Conservation (phyloP, 371 early-diverging fungal species). For the Smittium mucronatum region DNA sequence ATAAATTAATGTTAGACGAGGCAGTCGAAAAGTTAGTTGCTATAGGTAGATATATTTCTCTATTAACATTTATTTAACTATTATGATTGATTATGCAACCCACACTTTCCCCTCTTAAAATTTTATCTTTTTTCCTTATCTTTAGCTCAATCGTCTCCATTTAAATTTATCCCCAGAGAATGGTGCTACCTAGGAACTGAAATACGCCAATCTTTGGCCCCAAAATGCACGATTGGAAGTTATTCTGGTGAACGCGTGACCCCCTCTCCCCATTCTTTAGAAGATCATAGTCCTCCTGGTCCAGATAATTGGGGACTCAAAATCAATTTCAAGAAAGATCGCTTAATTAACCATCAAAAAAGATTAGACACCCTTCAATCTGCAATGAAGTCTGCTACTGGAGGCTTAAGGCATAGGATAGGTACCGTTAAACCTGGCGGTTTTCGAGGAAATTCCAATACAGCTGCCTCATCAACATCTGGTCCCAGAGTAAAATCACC, state of each 20-base stretch:
- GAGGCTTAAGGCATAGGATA: background rate
- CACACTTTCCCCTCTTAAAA: too few species aligned
- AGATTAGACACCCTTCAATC: background rate
- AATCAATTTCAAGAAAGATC: background rate
- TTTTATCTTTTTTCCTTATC: background rate
- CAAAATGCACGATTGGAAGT: conserved; percentile 8
- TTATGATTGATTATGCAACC: too few species aligned
- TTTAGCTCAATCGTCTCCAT: background rate
- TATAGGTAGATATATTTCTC: background rate
- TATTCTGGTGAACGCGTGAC: background rate
- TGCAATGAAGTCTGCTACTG: conserved; percentile 1
- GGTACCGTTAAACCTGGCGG: background rate
- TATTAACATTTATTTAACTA: too few species aligned
- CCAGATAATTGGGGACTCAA: conserved; percentile 10
- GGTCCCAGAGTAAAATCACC: background rate
- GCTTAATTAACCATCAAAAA: background rate
- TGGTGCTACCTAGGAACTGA: conserved; percentile 10
- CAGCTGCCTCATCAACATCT: background rate
- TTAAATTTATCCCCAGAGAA: conserved; percentile 9
- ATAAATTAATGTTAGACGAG: background rate
- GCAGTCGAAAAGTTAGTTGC: conserved; percentile 1
- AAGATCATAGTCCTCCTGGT: background rate
- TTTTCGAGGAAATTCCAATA: background rate
- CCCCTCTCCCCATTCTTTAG: background rate
- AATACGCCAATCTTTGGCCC: background rate